Evolutionary conservation across 208 protist species (phyloP).

Genomic region (Perkinsela sp.): DNA sequence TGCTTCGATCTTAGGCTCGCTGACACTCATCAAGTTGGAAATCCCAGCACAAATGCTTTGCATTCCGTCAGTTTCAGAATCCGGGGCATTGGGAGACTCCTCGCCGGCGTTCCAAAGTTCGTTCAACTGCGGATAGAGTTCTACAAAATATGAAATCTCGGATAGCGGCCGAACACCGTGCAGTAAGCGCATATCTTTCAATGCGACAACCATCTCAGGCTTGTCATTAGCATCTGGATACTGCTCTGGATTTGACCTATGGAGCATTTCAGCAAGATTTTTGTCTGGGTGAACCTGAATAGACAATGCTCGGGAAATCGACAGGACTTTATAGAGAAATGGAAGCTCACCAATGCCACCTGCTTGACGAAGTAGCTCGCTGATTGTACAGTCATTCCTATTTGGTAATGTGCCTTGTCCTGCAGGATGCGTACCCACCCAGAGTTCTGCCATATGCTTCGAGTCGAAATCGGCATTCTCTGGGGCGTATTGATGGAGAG

Average conservation of each 20-base stretch:
- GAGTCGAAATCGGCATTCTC: conserved; percentile 1
- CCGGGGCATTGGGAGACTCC: background rate
- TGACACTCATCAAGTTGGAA: background rate
- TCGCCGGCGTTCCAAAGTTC: conserved; percentile 9
- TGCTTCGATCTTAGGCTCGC: background rate
- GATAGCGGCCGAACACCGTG: conserved; percentile 73
- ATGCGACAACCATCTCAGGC: conserved; percentile 75
- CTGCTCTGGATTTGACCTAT: conserved; percentile 45
- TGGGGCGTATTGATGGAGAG: conserved; percentile 5
- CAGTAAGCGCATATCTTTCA: conserved; percentile 73
- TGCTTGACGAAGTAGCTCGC: no score
- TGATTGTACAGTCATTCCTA: no score
- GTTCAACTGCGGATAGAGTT: conserved; percentile 14
- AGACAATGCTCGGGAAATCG: conserved; percentile 74
- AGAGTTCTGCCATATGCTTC: conserved; percentile 69
- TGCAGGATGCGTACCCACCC: conserved; percentile 84
- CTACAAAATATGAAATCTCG: conserved; percentile 44
- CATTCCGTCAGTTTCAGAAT: background rate
- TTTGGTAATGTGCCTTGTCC: background rate
- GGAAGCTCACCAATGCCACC: conserved; percentile 30
- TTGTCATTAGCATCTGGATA: conserved; percentile 96
- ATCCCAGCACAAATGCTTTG: no score
- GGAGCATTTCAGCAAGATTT: conserved; percentile 54
- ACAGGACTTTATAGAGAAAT: conserved; percentile 87
- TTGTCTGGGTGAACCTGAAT: conserved; percentile 92